Percentiles rank a stretch among this genome's conserved stretches.
phyloP scores from a whole-genome alignment of 1,139 yeast species.

The Candida glucosophila region DNA sequence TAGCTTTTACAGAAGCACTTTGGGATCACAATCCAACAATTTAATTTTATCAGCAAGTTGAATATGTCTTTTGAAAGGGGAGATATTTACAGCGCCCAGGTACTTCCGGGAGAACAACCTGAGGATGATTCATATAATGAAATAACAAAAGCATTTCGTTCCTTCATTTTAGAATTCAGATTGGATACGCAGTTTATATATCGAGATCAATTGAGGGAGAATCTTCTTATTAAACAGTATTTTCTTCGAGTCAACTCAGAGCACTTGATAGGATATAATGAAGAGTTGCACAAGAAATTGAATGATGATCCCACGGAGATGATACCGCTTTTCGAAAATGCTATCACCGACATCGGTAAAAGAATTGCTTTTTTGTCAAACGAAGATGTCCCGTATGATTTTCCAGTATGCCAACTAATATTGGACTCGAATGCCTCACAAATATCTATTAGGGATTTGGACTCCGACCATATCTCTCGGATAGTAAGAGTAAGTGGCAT shows the following conservation, averaged over 20 bases:
- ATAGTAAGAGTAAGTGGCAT: slow-evolving; percentile 91
- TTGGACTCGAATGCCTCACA: slow-evolving; percentile 67
- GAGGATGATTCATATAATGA: slow-evolving; percentile 66
- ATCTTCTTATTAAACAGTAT: slow-evolving; percentile 69
- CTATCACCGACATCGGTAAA: slow-evolving; percentile 86
- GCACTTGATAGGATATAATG: slow-evolving; percentile 81
- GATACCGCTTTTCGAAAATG: slow-evolving; percentile 82
- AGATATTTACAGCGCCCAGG: slow-evolving; percentile 76
- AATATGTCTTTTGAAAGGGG: slow-evolving; percentile 78
- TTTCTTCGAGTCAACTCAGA: slow-evolving; percentile 70
- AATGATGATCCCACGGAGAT: slow-evolving; percentile 84
- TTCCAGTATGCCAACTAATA: slow-evolving; percentile 81
- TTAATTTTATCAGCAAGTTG: too few species aligned
- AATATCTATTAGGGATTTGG: slow-evolving; percentile 71
- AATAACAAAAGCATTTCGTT: slow-evolving; percentile 69
- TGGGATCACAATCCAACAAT: too few species aligned
- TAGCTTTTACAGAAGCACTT: too few species aligned
- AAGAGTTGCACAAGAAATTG: slow-evolving; percentile 76
- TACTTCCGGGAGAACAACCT: slow-evolving; percentile 71
- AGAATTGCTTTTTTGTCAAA: slow-evolving; percentile 58
- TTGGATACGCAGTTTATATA: slow-evolving; percentile 76
- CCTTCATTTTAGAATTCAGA: slow-evolving; percentile 80
- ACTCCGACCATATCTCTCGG: slow-evolving; percentile 81
- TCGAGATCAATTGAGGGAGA: slow-evolving; percentile 87
- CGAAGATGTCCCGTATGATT: slow-evolving; percentile 45